Evolutionary conservation across 179 eudicot genomes (phyloP), one percentile per base, ranked within the genome.

Genomic region (Amaranthus tricolor): DNA sequence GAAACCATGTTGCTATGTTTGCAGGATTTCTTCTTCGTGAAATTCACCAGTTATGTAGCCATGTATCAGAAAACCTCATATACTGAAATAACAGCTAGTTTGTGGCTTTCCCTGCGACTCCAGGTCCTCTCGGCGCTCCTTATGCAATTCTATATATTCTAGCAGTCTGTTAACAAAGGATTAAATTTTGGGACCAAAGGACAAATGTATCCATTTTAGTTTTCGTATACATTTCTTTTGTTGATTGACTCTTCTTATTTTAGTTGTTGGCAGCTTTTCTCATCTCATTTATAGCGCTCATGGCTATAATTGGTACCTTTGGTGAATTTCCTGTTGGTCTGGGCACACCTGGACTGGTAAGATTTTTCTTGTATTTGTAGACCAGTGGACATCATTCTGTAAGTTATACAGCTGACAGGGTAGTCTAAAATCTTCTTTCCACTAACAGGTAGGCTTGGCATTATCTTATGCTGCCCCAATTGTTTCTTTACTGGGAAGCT

Each of bases 61-160:
- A 80, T 84, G 80, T 95, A 95, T 82, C 97, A 95, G 85, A 86
- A 82, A 72, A 95, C 99, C 75, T 93, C 97, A 11, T 93, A 89
- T 82, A 86, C 95, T 71, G 99, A 95, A 84, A 80, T 84, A 79
- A 83, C 83, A 76, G 97, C 99, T 76, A 93, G 96, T 82, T 86
- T 93, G 86, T 95, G 99, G 99, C 99, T 95, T 71, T 95, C 99
- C 71, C 80, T 95, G 77, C 91, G 99, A 74, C 95, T 95, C 79
- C 99, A 95, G 93, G 99, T 93, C 72, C 71, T 64, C 57, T 71
- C 70, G 31, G 71, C 49, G 21, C 71, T 55, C 61, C 55, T 15
- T 4, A 47, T 6, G 14, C 55, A 31, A 14, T 21, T 64, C 19
- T 49, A 47, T 17, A 50, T 14, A 31, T 16, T 19, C 50, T 8